A percentile compares a stretch with the other conserved stretches of the same genome.
These are phyloP conservation scores for Rehmannia glutinosa DNA, from an alignment of 257 asterid species.

Conservation along the genomic window DNA sequence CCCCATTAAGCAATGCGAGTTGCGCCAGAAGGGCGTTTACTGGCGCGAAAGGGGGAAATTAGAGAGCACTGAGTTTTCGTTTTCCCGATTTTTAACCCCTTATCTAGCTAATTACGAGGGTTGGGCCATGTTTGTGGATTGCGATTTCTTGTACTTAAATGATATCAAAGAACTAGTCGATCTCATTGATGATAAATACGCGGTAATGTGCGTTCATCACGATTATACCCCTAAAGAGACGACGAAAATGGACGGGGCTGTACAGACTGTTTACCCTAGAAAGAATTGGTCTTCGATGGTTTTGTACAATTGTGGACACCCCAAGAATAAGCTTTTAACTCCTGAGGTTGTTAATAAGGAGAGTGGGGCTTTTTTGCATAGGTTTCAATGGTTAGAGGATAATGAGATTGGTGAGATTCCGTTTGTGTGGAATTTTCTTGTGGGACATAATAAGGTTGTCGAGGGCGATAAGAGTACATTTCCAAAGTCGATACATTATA, in stretches of 20 bases:
- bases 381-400: conserved; percentile 83
- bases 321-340: conserved; percentile 51
- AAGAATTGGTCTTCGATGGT: conserved; percentile 99
- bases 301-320: conserved; percentile 73
- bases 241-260: conserved; percentile 88
- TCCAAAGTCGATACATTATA: conserved; percentile 80
- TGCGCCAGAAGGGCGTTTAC: conserved; percentile 55
- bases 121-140: conserved; percentile 92
- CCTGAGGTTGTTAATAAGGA: conserved; percentile 79
- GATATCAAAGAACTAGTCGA: conserved; percentile 61
- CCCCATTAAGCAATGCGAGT: conserved; percentile 76
- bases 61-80: conserved; percentile 89
- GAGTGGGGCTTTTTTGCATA: conserved; percentile 73
- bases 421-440: conserved; percentile 81
- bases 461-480: conserved; percentile 51
- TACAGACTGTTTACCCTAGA: conserved; percentile 74
- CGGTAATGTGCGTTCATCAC: conserved; percentile 84
- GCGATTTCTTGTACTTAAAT: conserved; percentile 72
- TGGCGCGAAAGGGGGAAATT: conserved; percentile 81
- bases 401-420: conserved; percentile 82
- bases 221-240: conserved; percentile 86
- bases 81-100: conserved; percentile 77
- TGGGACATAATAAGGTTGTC: conserved; percentile 69
- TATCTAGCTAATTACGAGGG: conserved; percentile 55
- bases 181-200: conserved; percentile 62